phyloP scores from a whole-genome alignment of 2,329 filamentous ascomycete species.

The Chaetomiaceae sp. region DNA sequence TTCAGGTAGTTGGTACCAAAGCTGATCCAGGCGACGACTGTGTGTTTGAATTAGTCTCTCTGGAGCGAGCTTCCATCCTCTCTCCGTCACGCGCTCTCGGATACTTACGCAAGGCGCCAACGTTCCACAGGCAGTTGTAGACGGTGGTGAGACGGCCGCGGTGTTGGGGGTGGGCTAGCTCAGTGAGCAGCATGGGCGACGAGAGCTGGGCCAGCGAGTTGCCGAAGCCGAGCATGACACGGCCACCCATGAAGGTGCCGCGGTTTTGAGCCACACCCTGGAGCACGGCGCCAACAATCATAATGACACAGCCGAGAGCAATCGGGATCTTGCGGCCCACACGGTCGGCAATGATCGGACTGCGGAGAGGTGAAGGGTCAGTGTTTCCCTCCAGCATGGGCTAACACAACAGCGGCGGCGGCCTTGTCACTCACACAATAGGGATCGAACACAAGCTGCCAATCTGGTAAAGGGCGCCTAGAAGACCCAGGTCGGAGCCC shows the following conservation, averaged over 20 bases:
- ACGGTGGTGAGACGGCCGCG: conserved; percentile 46
- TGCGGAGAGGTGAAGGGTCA: too few species aligned
- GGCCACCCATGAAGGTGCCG: conserved; percentile 35
- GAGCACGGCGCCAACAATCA: background rate
- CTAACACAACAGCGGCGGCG: conserved; percentile 1
- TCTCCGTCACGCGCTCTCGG: too few species aligned
- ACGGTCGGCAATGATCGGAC: background rate
- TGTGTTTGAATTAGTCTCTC: too few species aligned
- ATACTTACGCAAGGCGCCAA: conserved; percentile 34
- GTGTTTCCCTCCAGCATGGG: conserved; percentile 33
- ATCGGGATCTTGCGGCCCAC: background rate
- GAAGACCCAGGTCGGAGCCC: conserved; percentile 27
- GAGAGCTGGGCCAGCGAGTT: conserved; percentile 47
- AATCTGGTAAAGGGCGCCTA: background rate
- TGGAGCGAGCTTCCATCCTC: conserved; percentile 39
- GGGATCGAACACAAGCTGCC: background rate
- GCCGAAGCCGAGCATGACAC: conserved; percentile 53
- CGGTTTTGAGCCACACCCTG: conserved; percentile 27
- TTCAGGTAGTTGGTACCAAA: too few species aligned
- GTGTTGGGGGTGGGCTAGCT: conserved; percentile 46
- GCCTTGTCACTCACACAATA: background rate
- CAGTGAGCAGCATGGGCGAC: conserved; percentile 47
- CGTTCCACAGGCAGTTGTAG: conserved; percentile 52
- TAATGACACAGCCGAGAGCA: background rate
- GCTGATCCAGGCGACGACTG: background rate